Evolutionary conservation across 2,329 filamentous ascomycete species (phyloP), one percentile per base, ranked within the genome.

Genomic region (Rhinocladiella mackenziei): DNA sequence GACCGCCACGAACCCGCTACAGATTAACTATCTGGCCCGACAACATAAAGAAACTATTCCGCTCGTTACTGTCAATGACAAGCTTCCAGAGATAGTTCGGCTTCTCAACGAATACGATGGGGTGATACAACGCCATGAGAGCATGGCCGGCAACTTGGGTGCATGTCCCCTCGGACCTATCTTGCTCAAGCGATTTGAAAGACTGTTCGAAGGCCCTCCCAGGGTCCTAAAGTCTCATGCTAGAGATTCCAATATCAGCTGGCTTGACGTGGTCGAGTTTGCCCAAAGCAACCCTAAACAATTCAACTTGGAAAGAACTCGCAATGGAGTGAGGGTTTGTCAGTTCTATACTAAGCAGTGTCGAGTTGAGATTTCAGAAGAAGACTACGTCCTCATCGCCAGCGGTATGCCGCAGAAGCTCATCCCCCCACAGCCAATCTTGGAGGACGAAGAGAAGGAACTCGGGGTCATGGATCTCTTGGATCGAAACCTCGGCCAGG

Each of bases 381-480:
- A 94, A 62, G 88, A 95, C 61, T 94, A 83, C 73, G 77, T 89
- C 30, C 70, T 94, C 54, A 89, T 94, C 54, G 80, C 81, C 42
- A 89, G 85, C 28, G 87, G 88, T 19, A 85, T 86, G 54, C 78
- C 89, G 8, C 86, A 94, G 63, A 83, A 87, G 60, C 78, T 89
- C 65, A 87, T 89, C 13, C 83, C 87, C 2, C 82, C 84, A 10
- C 81, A 89, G 52, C 86, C 87, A 1, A 82, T 92, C 36, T 80
- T 85, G 46, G 87, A 94, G 60, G 88, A 94, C 60, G 89, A 94
- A 65, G 80, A 83, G 60, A 87, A 88, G 54, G 88, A 95, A 62
- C 66, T 94, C 26, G 86, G 82, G 9, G 91, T 87, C 0, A 70
- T 94, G 57, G 86, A 92, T 57, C 89, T 94, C 38, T 65, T 94